Evolutionary conservation across 495 filamentous ascomycete genomes (phyloP), one percentile per base, ranked within the genome.

Genomic region (Cudoniella acicularis): DNA sequence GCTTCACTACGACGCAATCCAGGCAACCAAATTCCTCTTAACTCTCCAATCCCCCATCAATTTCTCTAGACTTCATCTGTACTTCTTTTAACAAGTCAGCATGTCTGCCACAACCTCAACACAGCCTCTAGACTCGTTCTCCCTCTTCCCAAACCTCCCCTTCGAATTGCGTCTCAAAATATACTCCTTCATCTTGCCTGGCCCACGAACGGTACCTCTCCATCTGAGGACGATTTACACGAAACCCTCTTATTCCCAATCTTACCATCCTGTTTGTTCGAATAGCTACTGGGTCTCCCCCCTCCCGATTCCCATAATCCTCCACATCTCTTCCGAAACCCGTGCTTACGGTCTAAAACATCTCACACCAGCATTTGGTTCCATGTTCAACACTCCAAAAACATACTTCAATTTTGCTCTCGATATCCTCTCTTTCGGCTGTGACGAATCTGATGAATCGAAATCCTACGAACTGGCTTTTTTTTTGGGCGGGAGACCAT

Each of bases 151-250:
- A 21, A 1, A 25, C 3, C 71, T 80, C 8, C 75, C 77, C 1
- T 17, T 67, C 30, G 76, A 80, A 63, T 70, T 80, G 24, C 76
- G 77, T 30, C 70, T 78, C 56, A 70, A 73, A 59, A 72, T 80
- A 63, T 80, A 75, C 74, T 60, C 67, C 51, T 66, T 61, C 36
- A 52, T 74, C 30, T 53, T 77, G 50, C 68, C 65, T 25, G 72
- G 73, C 16, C 73, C 75, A 49, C 61, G 61, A 16, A 40, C 23
- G 9, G 51, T 63, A 16, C 26, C n/a, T 11, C 20, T 63, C n/a
- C 10, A 30, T 17, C n/a, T n/a, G n/a, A n/a, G n/a, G n/a, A n/a
- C n/a, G n/a, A n/a, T n/a, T n/a, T n/a, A n/a, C n/a, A 50, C 40
- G 22, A 63, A 49, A 18, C 9, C 17, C 17, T 18, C 27, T 8